Conservation (phyloP, 352 stramenopile genomes). For the Pythium periplocum region DNA sequence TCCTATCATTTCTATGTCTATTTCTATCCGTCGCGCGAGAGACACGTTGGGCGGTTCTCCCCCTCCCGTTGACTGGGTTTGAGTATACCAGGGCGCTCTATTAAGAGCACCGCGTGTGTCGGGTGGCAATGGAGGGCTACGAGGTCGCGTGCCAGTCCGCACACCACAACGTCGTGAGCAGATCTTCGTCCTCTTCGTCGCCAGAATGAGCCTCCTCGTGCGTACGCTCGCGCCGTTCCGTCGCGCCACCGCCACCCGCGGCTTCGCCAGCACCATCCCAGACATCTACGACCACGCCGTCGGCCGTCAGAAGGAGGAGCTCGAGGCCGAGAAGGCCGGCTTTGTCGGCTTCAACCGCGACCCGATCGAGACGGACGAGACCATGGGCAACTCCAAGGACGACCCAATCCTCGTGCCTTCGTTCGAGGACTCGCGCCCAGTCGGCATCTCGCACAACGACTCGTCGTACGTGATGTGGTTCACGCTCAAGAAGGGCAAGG, state of each 20-base stretch:
- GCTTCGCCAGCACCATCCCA: constrained; percentile 62
- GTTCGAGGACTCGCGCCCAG: constrained; percentile 63
- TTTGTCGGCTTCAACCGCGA: constrained; percentile 76
- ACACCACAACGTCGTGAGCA: no score
- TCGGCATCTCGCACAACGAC: constrained; percentile 87
- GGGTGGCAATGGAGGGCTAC: constrained; percentile 8
- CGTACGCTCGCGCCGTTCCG: constrained; percentile 51
- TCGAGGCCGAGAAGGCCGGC: constrained; percentile 67
- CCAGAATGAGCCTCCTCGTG: constrained; percentile 16
- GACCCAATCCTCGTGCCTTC: constrained; percentile 84
- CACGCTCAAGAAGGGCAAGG: constrained; percentile 82
- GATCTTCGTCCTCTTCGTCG: neutral
- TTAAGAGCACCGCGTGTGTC: constrained; percentile 4
- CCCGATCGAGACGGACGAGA: constrained; percentile 79
- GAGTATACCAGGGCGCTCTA: constrained; percentile 6
- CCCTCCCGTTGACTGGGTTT: no score
- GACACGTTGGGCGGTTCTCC: neutral
- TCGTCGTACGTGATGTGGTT: constrained; percentile 88
- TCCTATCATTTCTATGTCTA: neutral
- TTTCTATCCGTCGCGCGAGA: neutral
- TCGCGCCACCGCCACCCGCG: constrained; percentile 34
- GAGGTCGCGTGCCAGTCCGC: neutral
- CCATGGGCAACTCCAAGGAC: constrained; percentile 86
- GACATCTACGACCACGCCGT: constrained; percentile 79
- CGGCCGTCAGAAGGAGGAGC: constrained; percentile 68